Percentiles rank a stretch among this genome's conserved stretches.
Evolutionary conservation across 306 rosid genomes (phyloP).

Genomic region (Glycine soja): DNA sequence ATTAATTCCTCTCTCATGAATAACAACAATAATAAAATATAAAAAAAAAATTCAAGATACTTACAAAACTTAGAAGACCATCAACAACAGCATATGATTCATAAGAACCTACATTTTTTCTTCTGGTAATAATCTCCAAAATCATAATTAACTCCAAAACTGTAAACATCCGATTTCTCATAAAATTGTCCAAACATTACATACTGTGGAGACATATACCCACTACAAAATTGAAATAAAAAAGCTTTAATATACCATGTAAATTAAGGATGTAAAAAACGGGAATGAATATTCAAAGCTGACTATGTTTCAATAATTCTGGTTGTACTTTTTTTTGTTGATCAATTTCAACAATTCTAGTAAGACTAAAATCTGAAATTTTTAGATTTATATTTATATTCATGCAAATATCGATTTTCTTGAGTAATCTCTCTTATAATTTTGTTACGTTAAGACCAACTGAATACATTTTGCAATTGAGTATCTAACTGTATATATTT

Average conservation of each 20-base stretch:
- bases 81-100: neutral
- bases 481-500: no score
- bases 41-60: neutral
- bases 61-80: slow-evolving; percentile 6
- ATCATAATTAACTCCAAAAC: slow-evolving; percentile 12
- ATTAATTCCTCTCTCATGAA: neutral
- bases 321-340: slow-evolving; percentile 4
- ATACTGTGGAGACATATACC: neutral
- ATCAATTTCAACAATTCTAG: slow-evolving; percentile 20
- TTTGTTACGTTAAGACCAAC: neutral
- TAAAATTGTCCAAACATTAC: slow-evolving; percentile 19
- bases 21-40: neutral
- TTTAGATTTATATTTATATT: neutral
- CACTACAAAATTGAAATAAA: neutral
- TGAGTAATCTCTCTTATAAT: neutral
- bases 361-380: neutral
- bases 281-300: neutral
- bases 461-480: neutral
- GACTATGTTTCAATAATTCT: slow-evolving; percentile 12
- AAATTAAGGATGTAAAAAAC: neutral
- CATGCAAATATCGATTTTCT: neutral
- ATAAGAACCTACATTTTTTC: neutral
- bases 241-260: neutral
- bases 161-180: neutral
- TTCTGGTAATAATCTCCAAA: neutral